phyloP scores from a whole-genome alignment of 2,329 filamentous ascomycete genomes.

The Paracamarosporium sp. region DNA sequence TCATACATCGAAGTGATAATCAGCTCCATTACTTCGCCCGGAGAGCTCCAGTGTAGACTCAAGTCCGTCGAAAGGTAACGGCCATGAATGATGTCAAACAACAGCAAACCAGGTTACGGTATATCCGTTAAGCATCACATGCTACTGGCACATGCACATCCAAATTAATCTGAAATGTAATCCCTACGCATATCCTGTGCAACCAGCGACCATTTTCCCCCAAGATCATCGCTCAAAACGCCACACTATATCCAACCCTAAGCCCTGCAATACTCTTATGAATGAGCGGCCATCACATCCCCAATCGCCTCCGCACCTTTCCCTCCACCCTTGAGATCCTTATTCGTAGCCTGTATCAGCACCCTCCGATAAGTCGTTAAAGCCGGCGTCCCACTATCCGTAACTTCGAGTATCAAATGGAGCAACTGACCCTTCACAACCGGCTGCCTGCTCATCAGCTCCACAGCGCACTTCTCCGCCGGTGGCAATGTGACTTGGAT shows the following conservation, averaged over 20 bases:
- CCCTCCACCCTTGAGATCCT: conserved; percentile 33
- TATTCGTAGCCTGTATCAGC: conserved; percentile 45
- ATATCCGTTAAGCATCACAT: no score
- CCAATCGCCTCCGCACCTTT: conserved; percentile 5
- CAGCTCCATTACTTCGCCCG: no score
- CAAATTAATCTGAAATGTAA: no score
- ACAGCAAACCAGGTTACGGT: no score
- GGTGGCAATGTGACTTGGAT: conserved; percentile 50
- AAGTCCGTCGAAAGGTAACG: no score
- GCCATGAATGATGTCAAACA: no score
- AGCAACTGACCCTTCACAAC: conserved; percentile 52
- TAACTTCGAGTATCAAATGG: conserved; percentile 60
- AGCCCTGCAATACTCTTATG: neutral
- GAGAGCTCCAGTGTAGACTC: no score
- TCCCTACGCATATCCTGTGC: no score
- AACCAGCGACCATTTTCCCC: no score
- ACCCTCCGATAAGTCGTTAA: conserved; percentile 58
- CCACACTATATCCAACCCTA: neutral
- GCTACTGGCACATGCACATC: no score
- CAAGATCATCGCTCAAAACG: neutral
- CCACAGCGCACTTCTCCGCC: conserved; percentile 51
- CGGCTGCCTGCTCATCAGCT: conserved; percentile 43
- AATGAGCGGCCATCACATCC: conserved; percentile 4
- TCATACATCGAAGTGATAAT: no score
- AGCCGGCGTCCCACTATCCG: conserved; percentile 50